Percentiles rank a stretch among this genome's conserved stretches.
Conservation (phyloP, 2,329 filamentous ascomycete genomes). For the Aspergillus carbonarius region DNA sequence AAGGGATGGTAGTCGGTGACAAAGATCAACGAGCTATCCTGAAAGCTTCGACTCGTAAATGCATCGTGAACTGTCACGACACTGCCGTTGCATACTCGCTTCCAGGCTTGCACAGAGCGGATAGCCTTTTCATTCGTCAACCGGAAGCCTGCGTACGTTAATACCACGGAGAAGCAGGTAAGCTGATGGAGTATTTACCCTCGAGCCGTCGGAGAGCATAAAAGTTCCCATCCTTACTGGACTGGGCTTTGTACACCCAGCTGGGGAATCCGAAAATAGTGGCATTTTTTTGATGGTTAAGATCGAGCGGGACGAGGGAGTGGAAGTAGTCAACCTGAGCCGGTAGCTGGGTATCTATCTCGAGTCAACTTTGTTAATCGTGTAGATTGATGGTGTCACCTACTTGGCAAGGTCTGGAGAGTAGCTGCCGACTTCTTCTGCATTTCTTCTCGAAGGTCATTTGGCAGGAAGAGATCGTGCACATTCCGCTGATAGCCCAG, state of each 20-base stretch:
- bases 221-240: slow-evolving; percentile 81
- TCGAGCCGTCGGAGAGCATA: slow-evolving; percentile 86
- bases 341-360: slow-evolving; percentile 67
- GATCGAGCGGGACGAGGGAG: slow-evolving; percentile 85
- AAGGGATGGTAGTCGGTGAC: slow-evolving; percentile 91
- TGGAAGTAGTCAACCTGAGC: slow-evolving; percentile 81
- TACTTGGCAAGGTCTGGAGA: slow-evolving; percentile 78
- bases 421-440: slow-evolving; percentile 86
- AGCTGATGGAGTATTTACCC: slow-evolving; percentile 47
- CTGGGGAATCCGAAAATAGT: slow-evolving; percentile 82
- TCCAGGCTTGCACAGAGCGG: slow-evolving; percentile 83
- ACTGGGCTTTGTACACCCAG: slow-evolving; percentile 94
- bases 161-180: not conserved
- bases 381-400: slow-evolving; percentile 23
- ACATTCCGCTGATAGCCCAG: slow-evolving; percentile 80
- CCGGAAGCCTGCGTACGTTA: slow-evolving; percentile 63
- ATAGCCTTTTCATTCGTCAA: slow-evolving; percentile 89
- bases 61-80: slow-evolving; percentile 87
- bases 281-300: slow-evolving; percentile 72
- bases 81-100: slow-evolving; percentile 74
- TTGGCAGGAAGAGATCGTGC: slow-evolving; percentile 89
- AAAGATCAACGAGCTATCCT: slow-evolving; percentile 90
- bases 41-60: slow-evolving; percentile 90
- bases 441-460: slow-evolving; percentile 81
- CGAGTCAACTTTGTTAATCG: not conserved